Percentiles rank a stretch among this genome's conserved stretches.
Conservation (phyloP, 2,329 filamentous ascomycete genomes). For the Coniochaeta ligniaria region DNA sequence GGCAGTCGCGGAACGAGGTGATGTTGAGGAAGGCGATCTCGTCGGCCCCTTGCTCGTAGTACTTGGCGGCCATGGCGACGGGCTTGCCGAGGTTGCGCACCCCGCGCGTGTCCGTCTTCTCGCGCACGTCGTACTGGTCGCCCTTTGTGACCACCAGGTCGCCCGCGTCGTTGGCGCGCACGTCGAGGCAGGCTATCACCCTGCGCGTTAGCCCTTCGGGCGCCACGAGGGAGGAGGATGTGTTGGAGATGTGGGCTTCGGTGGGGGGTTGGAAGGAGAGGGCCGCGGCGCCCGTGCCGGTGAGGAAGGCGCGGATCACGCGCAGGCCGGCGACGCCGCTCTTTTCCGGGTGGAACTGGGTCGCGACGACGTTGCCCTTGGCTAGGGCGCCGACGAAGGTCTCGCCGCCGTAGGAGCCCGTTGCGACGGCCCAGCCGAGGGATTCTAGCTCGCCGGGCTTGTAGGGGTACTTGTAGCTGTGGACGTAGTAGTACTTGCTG, state of each 20-base stretch:
- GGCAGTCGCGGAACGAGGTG: constrained; percentile 93
- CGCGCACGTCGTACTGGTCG: constrained; percentile 96
- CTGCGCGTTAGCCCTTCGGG: constrained; percentile 76
- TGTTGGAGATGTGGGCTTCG: constrained; percentile 9
- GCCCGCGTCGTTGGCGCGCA: constrained; percentile 86
- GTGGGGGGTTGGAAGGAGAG: constrained; percentile 29
- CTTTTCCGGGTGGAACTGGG: constrained; percentile 98
- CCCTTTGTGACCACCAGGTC: constrained; percentile 97
- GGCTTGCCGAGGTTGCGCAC: constrained; percentile 96
- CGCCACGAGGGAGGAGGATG: constrained; percentile 8
- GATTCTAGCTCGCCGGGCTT: constrained; percentile 64
- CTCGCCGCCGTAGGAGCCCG: constrained; percentile 78
- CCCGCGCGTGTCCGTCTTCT: constrained; percentile 60
- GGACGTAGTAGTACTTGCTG: constrained; percentile 98
- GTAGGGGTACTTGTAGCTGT: constrained; percentile 85
- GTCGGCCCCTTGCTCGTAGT: constrained; percentile 95
- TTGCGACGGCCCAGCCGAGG: constrained; percentile 88
- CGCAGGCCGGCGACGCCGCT: constrained; percentile 83
- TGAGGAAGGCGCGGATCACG: constrained; percentile 77
- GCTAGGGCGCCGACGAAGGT: constrained; percentile 88
- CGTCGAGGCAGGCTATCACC: constrained; percentile 93
- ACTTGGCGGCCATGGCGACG: constrained; percentile 85
- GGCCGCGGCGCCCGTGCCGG: constrained; percentile 54
- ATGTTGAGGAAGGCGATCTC: constrained; percentile 98
- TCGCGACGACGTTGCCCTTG: constrained; percentile 77